phyloP scores from a whole-genome alignment of 148 eudicot species.

The Nepenthes mirabilis region DNA sequence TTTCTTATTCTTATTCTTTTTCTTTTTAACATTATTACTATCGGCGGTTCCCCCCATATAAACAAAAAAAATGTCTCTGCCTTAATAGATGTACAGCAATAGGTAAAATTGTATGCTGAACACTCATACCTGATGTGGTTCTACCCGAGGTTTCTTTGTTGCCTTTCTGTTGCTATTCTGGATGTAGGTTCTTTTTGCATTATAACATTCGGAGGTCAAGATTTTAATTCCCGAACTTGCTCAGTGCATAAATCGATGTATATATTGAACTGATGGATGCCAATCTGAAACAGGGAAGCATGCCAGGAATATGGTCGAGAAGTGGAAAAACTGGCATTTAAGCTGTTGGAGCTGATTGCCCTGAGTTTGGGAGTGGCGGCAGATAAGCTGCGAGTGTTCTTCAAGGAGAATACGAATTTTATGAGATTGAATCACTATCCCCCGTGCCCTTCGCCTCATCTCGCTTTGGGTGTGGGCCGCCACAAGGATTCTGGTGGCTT shows the following conservation, averaged over 20 bases:
- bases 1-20: too few species aligned
- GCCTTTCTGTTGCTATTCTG: too few species aligned
- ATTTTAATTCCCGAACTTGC: not conserved
- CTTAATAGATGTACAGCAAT: too few species aligned
- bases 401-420: conserved; percentile 34
- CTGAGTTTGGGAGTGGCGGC: conserved; percentile 38
- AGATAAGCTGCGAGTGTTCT: conserved; percentile 18
- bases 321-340: conserved; percentile 34
- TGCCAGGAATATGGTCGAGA: conserved; percentile 49
- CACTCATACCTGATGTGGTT: too few species aligned
- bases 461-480: conserved; percentile 56
- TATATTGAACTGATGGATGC: not conserved
- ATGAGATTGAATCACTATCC: conserved; percentile 61
- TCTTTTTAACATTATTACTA: too few species aligned
- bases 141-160: too few species aligned
- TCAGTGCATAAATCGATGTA: not conserved
- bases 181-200: too few species aligned
- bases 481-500: conserved; percentile 73
- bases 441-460: conserved; percentile 48
- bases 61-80: too few species aligned
- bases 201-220: too few species aligned
- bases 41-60: too few species aligned
- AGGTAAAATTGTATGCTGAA: too few species aligned
- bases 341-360: conserved; percentile 47
- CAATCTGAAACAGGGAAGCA: conserved; percentile 22